A percentile compares a stretch with the other conserved stretches of the same genome.
phyloP scores from a whole-genome alignment of 345 rosid species.

The Aegle marmelos region DNA sequence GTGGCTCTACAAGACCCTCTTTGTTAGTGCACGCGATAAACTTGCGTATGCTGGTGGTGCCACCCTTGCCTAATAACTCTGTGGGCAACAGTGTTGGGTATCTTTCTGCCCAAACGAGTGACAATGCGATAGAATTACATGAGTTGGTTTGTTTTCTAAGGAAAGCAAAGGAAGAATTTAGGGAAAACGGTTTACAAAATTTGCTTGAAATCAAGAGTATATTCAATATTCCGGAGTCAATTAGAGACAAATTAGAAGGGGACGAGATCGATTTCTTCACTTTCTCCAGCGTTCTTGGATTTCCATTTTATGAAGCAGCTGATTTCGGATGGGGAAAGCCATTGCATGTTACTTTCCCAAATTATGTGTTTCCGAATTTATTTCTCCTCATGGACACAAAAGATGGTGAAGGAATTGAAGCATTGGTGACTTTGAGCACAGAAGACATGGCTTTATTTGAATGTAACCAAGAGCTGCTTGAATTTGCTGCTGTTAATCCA shows the following conservation, averaged over 20 bases:
- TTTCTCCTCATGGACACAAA: slow-evolving; percentile 9
- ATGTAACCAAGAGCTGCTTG: slow-evolving; percentile 15
- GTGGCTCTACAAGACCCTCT: neutral
- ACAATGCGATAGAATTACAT: slow-evolving; percentile 24
- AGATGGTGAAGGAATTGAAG: slow-evolving; percentile 23
- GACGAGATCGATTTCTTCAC: slow-evolving; percentile 25
- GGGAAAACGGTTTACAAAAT: neutral
- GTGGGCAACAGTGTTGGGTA: slow-evolving; percentile 10
- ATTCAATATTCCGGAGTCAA: slow-evolving; percentile 13
- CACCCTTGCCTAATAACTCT: neutral
- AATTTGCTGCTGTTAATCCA: slow-evolving; percentile 17
- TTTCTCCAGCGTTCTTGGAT: slow-evolving; percentile 5
- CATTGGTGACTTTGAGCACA: slow-evolving; percentile 11
- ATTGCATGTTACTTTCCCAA: slow-evolving; percentile 24
- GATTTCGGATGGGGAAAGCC: slow-evolving; percentile 46
- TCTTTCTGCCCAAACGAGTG: slow-evolving; percentile 25
- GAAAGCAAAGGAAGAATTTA: slow-evolving; percentile 25
- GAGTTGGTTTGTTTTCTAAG: slow-evolving; percentile 19
- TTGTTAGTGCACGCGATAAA: neutral
- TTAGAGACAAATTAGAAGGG: neutral
- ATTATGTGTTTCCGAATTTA: neutral
- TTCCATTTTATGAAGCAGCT: slow-evolving; percentile 21
- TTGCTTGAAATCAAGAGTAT: slow-evolving; percentile 1
- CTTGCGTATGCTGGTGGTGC: neutral
- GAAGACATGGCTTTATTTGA: slow-evolving; percentile 26